Base-by-base conservation (phyloP, 2,329 filamentous ascomycete species). In the Paraphoma chrysanthemicola region DNA sequence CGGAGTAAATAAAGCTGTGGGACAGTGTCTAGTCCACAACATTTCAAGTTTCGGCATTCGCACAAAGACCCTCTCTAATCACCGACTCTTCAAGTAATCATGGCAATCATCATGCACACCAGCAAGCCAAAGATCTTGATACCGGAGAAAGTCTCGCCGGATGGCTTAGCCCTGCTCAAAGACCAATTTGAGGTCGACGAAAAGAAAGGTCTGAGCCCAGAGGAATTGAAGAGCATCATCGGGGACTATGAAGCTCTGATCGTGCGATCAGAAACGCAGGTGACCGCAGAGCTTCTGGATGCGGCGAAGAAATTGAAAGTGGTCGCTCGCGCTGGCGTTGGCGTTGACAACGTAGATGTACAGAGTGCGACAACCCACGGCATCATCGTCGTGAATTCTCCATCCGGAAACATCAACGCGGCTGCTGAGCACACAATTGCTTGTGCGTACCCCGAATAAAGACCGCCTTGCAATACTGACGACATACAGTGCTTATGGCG, bases 221-320 rank as follows among this genome's bases (percentile, higher is more conserved):
- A 87, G 1, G 85, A 92, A 62, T 82, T 94, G 17, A 76, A 88
- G 42, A 64, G 79, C n/a, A 82, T 89, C 55, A 92, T 94, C 54
- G 85, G 87, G 0, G 79, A 83, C 18, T 93, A 93, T 74, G 86
- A 93, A 46, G 91, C 89, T 17, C 82, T 94, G 49, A 90, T 94
- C 57, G 88, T 94, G 41, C 88, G 91, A 2, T 93, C 90, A 38
- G 91, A 93, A 77, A 94, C 91, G 1, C 90, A 93, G 70, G 90
- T 94, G 57, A 93, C 89, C 0, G 83, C 88, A 0, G 79, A 83
- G 2, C 82, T 94, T 0, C 82, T 94, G 11, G 77, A 80, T 11
- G 88, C 88, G 1, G 90, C 86, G 9, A 85, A 82, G 64, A 89
- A 86, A 56, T 82, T 94, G 49, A 89, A 90, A 63, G 91, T 94